A percentile compares a stretch with the other conserved stretches of the same genome.
These are phyloP conservation scores for Cercospora beticola DNA, from an alignment of 2,329 filamentous ascomycete species.

Conservation along the genomic window DNA sequence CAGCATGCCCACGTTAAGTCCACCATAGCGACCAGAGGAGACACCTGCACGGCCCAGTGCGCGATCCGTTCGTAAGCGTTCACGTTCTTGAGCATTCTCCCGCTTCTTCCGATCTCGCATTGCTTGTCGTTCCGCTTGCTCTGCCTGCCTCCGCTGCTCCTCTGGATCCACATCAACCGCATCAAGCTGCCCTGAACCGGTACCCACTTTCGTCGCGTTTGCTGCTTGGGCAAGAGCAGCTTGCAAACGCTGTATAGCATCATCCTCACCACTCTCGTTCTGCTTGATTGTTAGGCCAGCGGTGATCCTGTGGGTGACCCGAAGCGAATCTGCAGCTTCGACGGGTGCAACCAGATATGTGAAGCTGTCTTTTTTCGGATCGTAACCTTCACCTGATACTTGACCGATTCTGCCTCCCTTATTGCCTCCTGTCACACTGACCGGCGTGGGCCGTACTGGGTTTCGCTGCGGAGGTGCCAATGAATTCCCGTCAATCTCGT, in stretches of 20 bases:
- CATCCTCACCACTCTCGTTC: constrained; percentile 67
- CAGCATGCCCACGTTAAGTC: constrained; percentile 67
- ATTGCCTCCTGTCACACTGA: constrained; percentile 35
- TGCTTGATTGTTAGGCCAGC: constrained; percentile 69
- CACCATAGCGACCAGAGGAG: constrained; percentile 48
- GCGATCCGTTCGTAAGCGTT: constrained; percentile 58
- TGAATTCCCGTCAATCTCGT: constrained; percentile 68
- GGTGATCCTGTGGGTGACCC: constrained; percentile 73
- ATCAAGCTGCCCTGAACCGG: constrained; percentile 62
- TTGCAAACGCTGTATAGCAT: constrained; percentile 67
- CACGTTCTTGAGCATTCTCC: constrained; percentile 66
- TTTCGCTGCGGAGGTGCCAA: constrained; percentile 62
- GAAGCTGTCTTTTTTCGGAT: constrained; percentile 68
- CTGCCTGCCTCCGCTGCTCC: constrained; percentile 69
- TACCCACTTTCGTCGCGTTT: constrained; percentile 53
- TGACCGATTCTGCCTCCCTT: constrained; percentile 36
- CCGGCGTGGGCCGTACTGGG: constrained; percentile 51
- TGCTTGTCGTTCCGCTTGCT: constrained; percentile 72
- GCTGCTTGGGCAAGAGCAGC: constrained; percentile 65
- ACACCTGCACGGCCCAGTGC: constrained; percentile 51
- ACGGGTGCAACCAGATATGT: constrained; percentile 75
- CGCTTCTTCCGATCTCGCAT: constrained; percentile 59
- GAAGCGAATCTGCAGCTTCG: constrained; percentile 64
- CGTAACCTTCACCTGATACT: constrained; percentile 54
- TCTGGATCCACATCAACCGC: constrained; percentile 72